A percentile compares a stretch with the other conserved stretches of the same genome.
Conservation (phyloP, 352 stramenopile species). For the Globisporangium nunn region DNA sequence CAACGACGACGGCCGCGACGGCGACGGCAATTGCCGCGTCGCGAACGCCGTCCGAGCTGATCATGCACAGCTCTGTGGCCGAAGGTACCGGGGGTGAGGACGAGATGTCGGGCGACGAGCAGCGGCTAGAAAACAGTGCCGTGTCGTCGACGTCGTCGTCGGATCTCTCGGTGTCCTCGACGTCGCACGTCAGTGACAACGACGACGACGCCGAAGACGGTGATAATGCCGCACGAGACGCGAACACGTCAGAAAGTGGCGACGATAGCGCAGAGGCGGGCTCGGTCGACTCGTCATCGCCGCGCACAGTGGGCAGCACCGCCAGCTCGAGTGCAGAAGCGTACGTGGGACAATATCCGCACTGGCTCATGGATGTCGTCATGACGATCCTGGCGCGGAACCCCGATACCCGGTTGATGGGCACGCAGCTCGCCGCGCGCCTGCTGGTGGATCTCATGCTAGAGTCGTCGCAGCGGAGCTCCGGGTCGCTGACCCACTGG, state of each 20-base stretch:
- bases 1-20: background rate
- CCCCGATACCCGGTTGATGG: slow-evolving; percentile 47
- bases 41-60: background rate
- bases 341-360: slow-evolving; percentile 21
- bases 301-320: background rate
- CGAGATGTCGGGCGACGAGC: slow-evolving; percentile 7
- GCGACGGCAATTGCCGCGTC: background rate
- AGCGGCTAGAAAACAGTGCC: slow-evolving; percentile 6
- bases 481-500: slow-evolving; percentile 7
- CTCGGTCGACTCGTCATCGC: slow-evolving; percentile 2
- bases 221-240: background rate
- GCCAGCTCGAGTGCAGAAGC: background rate
- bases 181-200: slow-evolving; percentile 9
- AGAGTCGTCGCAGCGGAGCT: slow-evolving; percentile 16
- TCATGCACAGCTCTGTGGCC: slow-evolving; percentile 3
- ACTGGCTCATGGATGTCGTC: slow-evolving; percentile 48
- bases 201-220: slow-evolving; percentile 4
- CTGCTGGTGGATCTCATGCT: slow-evolving; percentile 52
- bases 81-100: slow-evolving; percentile 12
- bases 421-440: slow-evolving; percentile 39
- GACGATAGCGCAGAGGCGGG: background rate
- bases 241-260: background rate
- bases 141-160: slow-evolving; percentile 20
- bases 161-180: slow-evolving; percentile 14
- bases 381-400: slow-evolving; percentile 39